These are phyloP conservation scores for Mortierella sp. DNA, from an alignment of 371 early-diverging fungal species.

Conservation along the genomic window DNA sequence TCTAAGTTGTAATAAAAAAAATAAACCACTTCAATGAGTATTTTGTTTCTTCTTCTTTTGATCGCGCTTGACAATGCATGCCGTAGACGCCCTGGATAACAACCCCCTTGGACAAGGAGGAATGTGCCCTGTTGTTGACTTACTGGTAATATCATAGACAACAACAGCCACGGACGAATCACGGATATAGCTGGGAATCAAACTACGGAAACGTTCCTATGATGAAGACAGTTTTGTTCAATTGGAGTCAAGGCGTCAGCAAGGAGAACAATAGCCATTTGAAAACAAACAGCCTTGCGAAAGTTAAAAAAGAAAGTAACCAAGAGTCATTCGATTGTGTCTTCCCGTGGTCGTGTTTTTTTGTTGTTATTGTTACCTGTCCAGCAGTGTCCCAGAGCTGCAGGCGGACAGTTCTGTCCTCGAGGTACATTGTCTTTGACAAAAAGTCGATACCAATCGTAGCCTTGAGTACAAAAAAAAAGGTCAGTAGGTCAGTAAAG, in stretches of 20 bases:
- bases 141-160: constrained; percentile 96
- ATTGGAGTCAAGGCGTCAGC: neutral
- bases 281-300: neutral
- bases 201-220: constrained; percentile 93
- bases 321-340: neutral
- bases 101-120: constrained; percentile 6
- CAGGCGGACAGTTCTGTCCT: constrained; percentile 96
- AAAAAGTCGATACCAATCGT: constrained; percentile 99
- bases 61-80: neutral
- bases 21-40: neutral
- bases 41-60: neutral
- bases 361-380: constrained; percentile 76
- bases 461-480: constrained; percentile 67
- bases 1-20: constrained; percentile 61
- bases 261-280: neutral
- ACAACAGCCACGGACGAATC: constrained; percentile 99
- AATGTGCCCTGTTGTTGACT: constrained; percentile 28
- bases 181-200: constrained; percentile 99
- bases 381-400: constrained; percentile 99
- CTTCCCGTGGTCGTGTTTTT: no score
- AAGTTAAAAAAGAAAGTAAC: neutral
- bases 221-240: neutral
- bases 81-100: neutral
- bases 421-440: constrained; percentile 98
- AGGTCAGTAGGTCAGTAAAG: neutral